A percentile compares a stretch with the other conserved stretches of the same genome.
Conservation (phyloP, 2,329 filamentous ascomycete genomes). For the Cladosporium cucumerinum region DNA sequence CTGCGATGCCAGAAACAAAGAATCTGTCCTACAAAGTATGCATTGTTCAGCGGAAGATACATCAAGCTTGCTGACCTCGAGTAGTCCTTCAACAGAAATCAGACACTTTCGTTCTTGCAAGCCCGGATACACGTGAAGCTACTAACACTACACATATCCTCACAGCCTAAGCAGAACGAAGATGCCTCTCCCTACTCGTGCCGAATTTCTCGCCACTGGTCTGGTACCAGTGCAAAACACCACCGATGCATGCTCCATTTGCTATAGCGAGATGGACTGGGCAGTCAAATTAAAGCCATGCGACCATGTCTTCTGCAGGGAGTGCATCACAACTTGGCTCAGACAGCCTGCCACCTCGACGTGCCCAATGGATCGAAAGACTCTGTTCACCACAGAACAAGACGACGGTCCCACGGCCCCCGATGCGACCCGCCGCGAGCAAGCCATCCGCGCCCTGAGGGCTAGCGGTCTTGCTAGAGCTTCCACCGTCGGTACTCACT, state of each 20-base stretch:
- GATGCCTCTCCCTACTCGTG: slow-evolving; percentile 1
- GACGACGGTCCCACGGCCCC: not conserved
- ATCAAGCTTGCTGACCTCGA: not conserved
- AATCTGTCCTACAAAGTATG: not conserved
- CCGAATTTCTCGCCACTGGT: not conserved
- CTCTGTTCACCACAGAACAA: not conserved
- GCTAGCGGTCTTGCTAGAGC: not conserved
- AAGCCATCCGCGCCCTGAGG: not conserved
- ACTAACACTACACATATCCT: not conserved
- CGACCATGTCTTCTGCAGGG: slow-evolving; percentile 12
- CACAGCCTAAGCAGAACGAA: not conserved
- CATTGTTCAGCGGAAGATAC: not conserved
- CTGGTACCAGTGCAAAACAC: slow-evolving; percentile 4
- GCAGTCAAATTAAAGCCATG: not conserved
- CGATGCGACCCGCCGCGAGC: not conserved
- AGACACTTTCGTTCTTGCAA: not conserved
- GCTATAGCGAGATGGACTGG: not conserved
- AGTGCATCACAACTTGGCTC: slow-evolving; percentile 15
- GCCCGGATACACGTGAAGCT: not conserved
- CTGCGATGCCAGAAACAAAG: not conserved
- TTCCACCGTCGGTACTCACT: not conserved
- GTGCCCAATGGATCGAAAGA: not conserved
- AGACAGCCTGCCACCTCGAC: not conserved
- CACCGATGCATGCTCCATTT: not conserved
- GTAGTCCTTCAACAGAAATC: not conserved